A percentile compares a stretch with the other conserved stretches of the same genome.
Evolutionary conservation across 192 early-diverging fungal genomes (phyloP).

Genomic region (Backusella morwellensis): DNA sequence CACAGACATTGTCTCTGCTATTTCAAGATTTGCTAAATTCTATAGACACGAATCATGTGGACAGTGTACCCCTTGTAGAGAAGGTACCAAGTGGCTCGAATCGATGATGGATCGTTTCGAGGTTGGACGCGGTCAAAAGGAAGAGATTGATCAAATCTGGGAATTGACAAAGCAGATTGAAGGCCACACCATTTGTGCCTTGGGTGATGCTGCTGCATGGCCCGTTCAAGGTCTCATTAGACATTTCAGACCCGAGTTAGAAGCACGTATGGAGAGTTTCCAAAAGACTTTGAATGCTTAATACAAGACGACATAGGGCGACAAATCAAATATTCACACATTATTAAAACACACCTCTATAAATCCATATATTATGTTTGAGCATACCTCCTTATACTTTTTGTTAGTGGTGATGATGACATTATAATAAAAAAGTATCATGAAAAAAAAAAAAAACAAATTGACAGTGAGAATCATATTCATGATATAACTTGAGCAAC

Average conservation of each 20-base stretch:
- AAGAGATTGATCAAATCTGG: slow-evolving; percentile 96
- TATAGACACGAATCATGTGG: slow-evolving; percentile 98
- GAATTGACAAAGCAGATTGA: slow-evolving; percentile 97
- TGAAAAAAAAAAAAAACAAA: no score
- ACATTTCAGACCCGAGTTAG: slow-evolving; percentile 87
- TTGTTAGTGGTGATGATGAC: no score
- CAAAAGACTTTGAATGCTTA: slow-evolving; percentile 9
- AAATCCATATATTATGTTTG: no score
- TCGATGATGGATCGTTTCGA: slow-evolving; percentile 97
- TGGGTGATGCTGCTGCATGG: slow-evolving; percentile 99
- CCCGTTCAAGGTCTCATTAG: slow-evolving; percentile 87
- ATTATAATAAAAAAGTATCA: no score
- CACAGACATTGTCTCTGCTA: slow-evolving; percentile 91
- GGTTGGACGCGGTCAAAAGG: slow-evolving; percentile 70
- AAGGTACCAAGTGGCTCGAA: slow-evolving; percentile 93
- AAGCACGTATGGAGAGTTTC: slow-evolving; percentile 55
- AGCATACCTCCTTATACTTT: no score
- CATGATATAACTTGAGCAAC: no score
- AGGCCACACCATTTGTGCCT: slow-evolving; percentile 99
- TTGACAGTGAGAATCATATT: no score
- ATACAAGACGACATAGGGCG: neutral
- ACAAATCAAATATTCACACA: no score
- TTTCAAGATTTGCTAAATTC: slow-evolving; percentile 89
- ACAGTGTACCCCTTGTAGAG: slow-evolving; percentile 99
- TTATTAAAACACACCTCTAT: no score